phyloP scores from a whole-genome alignment of 495 filamentous ascomycete genomes.

The Daldinia decipiens region DNA sequence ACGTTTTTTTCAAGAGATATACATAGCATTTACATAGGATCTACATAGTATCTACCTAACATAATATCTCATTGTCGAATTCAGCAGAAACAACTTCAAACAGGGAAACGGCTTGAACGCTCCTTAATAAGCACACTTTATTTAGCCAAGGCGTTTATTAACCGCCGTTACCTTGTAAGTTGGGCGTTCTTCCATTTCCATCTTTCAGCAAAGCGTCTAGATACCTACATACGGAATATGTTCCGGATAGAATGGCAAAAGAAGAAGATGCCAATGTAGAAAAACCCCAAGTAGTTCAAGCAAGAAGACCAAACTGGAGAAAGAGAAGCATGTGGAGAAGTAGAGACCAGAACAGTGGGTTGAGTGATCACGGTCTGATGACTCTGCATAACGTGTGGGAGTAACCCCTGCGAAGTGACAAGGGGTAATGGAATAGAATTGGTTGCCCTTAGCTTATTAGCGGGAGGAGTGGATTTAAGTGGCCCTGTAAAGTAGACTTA shows the following conservation, averaged over 20 bases:
- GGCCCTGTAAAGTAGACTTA: constrained; percentile 15
- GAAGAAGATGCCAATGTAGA: constrained; percentile 7
- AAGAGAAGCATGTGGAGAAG: constrained; percentile 2
- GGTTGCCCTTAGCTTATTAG: constrained; percentile 41
- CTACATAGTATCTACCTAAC: neutral
- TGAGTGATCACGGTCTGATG: constrained; percentile 38
- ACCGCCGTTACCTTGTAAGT: neutral
- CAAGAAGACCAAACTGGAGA: neutral
- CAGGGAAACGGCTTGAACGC: neutral
- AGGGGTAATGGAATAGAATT: constrained; percentile 28
- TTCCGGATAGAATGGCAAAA: neutral
- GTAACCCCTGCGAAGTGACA: constrained; percentile 37
- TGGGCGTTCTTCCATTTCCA: neutral
- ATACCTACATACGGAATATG: neutral
- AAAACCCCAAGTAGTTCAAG: constrained; percentile 7
- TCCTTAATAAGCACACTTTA: neutral
- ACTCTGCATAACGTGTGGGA: constrained; percentile 42
- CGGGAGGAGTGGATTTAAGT: constrained; percentile 35
- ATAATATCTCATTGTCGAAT: neutral
- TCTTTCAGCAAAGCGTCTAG: neutral
- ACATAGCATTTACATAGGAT: too few relatives aligned
- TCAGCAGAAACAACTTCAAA: constrained; percentile 6
- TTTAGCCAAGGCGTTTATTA: neutral
- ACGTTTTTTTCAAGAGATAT: too few relatives aligned
- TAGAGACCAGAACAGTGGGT: constrained; percentile 30